phyloP scores from a whole-genome alignment of 371 early-diverging fungal species.

The Mucor velutinosus region DNA sequence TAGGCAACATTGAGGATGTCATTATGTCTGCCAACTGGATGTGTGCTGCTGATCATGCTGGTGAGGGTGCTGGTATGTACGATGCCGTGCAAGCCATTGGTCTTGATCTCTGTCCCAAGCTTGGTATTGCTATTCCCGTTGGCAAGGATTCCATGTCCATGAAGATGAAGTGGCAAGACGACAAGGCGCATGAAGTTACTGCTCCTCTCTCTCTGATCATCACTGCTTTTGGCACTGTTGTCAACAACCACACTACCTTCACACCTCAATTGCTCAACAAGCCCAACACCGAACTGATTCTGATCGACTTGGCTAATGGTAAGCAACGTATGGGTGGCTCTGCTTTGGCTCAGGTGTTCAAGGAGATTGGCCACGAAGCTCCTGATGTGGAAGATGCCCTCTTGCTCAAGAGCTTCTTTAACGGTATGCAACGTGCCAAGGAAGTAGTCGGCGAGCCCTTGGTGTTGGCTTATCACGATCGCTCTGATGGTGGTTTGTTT shows the following conservation, averaged over 20 bases:
- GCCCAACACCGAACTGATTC: conserved; percentile 64
- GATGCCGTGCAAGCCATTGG: conserved; percentile 94
- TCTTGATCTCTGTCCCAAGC: conserved; percentile 87
- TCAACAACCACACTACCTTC: conserved; percentile 79
- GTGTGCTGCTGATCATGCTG: conserved; percentile 88
- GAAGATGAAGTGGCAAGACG: conserved; percentile 88
- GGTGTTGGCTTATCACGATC: conserved; percentile 94
- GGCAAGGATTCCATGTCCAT: conserved; percentile 99
- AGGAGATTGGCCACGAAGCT: conserved; percentile 76
- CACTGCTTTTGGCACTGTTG: conserved; percentile 90
- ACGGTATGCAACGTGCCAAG: conserved; percentile 66
- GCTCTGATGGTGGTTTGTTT: conserved; percentile 96
- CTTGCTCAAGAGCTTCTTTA: conserved; percentile 78
- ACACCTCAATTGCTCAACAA: conserved; percentile 83
- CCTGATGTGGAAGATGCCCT: conserved; percentile 88
- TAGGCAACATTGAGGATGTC: conserved; percentile 68
- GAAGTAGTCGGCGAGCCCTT: conserved; percentile 39
- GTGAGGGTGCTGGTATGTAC: conserved; percentile 93
- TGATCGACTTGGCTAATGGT: conserved; percentile 85
- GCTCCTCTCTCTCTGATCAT: conserved; percentile 90
- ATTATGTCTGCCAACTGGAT: conserved; percentile 98
- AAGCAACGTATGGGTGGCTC: conserved; percentile 91
- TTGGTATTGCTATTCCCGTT: conserved; percentile 94
- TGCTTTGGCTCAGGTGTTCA: conserved; percentile 91
- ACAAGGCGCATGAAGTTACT: conserved; percentile 67